Evolutionary conservation across 306 rosid species (phyloP).

Genomic region (Abrus precatorius): DNA sequence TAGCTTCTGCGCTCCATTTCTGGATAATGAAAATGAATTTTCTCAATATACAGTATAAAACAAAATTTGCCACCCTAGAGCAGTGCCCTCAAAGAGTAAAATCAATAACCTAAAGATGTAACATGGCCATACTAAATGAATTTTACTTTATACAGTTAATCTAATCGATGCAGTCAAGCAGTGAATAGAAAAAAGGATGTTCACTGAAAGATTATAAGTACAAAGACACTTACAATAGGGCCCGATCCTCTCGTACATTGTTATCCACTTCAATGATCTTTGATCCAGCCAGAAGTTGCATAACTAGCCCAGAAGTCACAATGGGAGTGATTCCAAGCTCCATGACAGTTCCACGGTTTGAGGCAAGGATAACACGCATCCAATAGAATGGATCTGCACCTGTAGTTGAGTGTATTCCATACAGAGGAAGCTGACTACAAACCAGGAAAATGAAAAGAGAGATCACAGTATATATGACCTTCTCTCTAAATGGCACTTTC

Average conservation of each 20-base stretch:
- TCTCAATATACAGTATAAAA: neutral
- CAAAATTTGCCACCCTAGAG: neutral
- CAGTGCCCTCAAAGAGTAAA: neutral
- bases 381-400: conserved; percentile 98
- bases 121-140: neutral
- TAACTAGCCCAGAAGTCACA: conserved; percentile 90
- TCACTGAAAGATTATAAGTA: too few species aligned
- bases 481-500: conserved; percentile 89
- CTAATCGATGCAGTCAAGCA: neutral
- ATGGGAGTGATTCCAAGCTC: conserved; percentile 97
- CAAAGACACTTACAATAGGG: conserved; percentile 76
- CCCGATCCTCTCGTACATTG: conserved; percentile 94
- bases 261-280: conserved; percentile 94
- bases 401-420: conserved; percentile 95
- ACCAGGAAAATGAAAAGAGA: conserved; percentile 90
- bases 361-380: conserved; percentile 97
- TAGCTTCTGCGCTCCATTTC: conserved; percentile 92
- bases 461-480: conserved; percentile 92
- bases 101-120: neutral
- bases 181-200: too few species aligned
- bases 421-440: conserved; percentile 93
- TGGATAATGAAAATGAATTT: conserved; percentile 38
- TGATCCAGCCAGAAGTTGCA: conserved; percentile 93
- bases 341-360: conserved; percentile 95
- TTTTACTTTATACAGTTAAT: conserved; percentile 8